These are phyloP conservation scores for Picochlorum sp. DNA, from an alignment of 139 green algal species.

Conservation along the genomic window DNA sequence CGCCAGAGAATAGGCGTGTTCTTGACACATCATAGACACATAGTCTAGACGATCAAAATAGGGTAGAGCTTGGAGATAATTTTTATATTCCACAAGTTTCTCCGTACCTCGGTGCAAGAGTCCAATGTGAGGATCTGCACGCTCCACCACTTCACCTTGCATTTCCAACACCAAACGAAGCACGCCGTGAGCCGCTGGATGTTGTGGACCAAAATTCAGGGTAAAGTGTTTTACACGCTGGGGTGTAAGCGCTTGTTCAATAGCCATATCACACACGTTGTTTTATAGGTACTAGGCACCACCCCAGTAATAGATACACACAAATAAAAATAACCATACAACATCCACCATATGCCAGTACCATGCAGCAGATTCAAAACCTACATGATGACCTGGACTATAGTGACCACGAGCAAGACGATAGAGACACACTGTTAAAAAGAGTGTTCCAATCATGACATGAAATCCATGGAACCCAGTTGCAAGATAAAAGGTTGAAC, in stretches of 20 bases:
- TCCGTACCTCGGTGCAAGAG: conserved; percentile 78
- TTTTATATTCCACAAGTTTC: conserved; percentile 89
- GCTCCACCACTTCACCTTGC: conserved; percentile 68
- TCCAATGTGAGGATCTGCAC: conserved; percentile 76
- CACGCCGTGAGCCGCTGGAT: conserved; percentile 80
- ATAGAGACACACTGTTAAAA: conserved; percentile 41
- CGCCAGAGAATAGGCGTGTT: conserved; percentile 75
- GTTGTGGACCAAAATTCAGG: conserved; percentile 86
- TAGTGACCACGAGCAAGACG: conserved; percentile 40
- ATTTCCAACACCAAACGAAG: conserved; percentile 79
- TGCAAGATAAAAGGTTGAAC: conserved; percentile 53
- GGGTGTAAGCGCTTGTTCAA: conserved; percentile 27
- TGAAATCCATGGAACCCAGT: conserved; percentile 59
- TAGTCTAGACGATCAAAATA: conserved; percentile 89
- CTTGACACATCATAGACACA: conserved; percentile 84
- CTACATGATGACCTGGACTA: conserved; percentile 50
- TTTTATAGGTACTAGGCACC: conserved; percentile 28
- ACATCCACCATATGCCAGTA: conserved; percentile 59
- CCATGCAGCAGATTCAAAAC: conserved; percentile 51
- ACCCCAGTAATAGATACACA: conserved; percentile 54
- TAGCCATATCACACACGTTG: conserved; percentile 28
- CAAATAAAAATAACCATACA: conserved; percentile 52
- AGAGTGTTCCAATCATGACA: conserved; percentile 46
- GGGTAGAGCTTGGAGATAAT: conserved; percentile 70
- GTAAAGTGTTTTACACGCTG: conserved; percentile 67